Base-by-base conservation (phyloP, 2,329 filamentous ascomycete species). In the Calonectria crousiana region DNA sequence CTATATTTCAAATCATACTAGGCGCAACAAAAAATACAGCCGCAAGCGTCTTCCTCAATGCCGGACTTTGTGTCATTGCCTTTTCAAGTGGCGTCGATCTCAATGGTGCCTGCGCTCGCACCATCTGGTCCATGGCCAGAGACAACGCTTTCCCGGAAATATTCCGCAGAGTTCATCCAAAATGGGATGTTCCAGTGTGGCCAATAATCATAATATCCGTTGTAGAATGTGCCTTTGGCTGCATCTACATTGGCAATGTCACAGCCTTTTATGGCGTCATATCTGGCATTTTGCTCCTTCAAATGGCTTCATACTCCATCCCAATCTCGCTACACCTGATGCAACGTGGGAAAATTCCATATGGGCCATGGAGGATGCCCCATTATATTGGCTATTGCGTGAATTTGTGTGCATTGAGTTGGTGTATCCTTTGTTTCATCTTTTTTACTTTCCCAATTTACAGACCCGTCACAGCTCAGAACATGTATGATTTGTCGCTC, bases 81-180 rank as follows among this genome's bases (percentile, higher is more conserved):
- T 56, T 71, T 11, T 20, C 56, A 23, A 71, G 69, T 10, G 69
- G 56, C 23, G 2, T 71, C 10, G 69, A 71, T 30, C 23, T 71
- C 18, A 71, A 71, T 18, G 69, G 69, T 8, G 69, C 69, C 11
- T 71, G 69, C 26, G 30, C 69, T 53, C 69, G 69, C 47, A 71
- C 69, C 26, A 65, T 71, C 26, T 71, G 69, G 69, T 66, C 69
- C 9, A 71, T 71, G 58, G 69, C 69, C 18, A 49, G 69, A 11
- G 69, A 71, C 30, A 44, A 66, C 14, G 69, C 69, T 4, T 66
- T 71, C 20, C 69, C 60, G 6, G 32, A n/a, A 9, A 16, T 41
- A 41, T 71, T 71, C 14, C 44, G 56, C 60, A 71, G 47, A 11
- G 69, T 71, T 3, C 44, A 71, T n/a, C 44, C 58, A 2, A 58